Evolutionary conservation across 352 stramenopile genomes (phyloP), one percentile per base, ranked within the genome.

Genomic region (Blastocystis hominis): DNA sequence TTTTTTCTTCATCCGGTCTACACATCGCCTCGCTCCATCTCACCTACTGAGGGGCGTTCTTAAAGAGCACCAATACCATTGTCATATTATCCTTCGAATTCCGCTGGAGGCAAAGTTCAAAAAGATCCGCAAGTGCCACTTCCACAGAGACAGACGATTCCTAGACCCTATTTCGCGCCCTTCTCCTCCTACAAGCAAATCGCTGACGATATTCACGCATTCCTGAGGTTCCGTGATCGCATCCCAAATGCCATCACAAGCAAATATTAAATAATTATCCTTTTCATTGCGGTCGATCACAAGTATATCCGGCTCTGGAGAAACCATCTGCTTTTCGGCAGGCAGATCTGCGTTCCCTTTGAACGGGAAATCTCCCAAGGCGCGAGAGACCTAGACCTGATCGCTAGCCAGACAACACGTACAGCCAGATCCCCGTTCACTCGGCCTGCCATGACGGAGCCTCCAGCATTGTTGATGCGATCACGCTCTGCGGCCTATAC

Each of bases 211-310:
- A 3, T 54, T 7, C 30, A 89, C 68, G 47, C 86, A 89, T 38
- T 89, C 92, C 77, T 96, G 92, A 77, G 66, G 62, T 2, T 96
- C 95, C 63, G 88, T 92, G 92, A 97, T 95, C 47, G 97, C 94
- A 70, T 97, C 94, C 94, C 94, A 97, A 70, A 97, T 95, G 54
- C 94, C 94, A 76, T 97, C 94, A 80, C 94, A 97, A 9, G 93
- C 94, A 47, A 97, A 90, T 20, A 97, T 88, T 2, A 97, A 89
- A 78, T 96, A 96, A 89, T 96, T 92, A 76, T 97, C 93, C 59
- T 90, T 63, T 0, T 91, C 90, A 69, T 94, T 91, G 9, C 93
- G 91, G 78, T 89, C 61, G 63, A 95, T 90, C 66, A 95, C 91
- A 89, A 93, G 91, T 86, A 96, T 92, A 17, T 97, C 94, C 0